These are phyloP conservation scores for Candida cerambycidarum DNA, from an alignment of 805 yeast genomes.

Conservation along the genomic window DNA sequence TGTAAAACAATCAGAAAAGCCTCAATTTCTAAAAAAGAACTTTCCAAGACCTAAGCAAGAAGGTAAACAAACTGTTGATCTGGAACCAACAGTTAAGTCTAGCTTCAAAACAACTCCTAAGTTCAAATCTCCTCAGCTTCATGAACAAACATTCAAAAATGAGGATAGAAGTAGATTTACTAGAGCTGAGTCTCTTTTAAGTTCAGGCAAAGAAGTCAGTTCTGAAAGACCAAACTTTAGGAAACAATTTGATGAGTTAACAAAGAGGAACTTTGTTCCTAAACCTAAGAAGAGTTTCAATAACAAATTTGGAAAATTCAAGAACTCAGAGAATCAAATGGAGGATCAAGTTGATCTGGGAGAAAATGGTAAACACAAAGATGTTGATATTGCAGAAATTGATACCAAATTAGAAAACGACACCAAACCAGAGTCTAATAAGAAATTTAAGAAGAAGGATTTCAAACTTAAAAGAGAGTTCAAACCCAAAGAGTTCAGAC, in stretches of 20 bases:
- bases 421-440: background rate
- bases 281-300: conserved; percentile 14
- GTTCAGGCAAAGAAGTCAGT: conserved; percentile 1
- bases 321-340: conserved; percentile 18
- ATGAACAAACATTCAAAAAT: background rate
- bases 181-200: conserved; percentile 2
- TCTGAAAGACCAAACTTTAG: conserved; percentile 33
- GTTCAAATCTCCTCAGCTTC: background rate
- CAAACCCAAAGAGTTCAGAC: background rate
- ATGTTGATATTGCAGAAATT: background rate
- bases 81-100: background rate
- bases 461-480: background rate
- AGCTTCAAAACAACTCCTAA: background rate
- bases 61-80: background rate
- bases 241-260: conserved; percentile 29
- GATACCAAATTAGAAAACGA: too few species aligned
- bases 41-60: background rate
- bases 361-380: conserved; percentile 1
- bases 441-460: conserved; percentile 1
- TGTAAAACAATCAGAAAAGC: conserved; percentile 2
- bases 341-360: conserved; percentile 15
- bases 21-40: too few species aligned
- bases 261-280: conserved; percentile 16
- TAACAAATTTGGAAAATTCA: conserved; percentile 19
- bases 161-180: background rate